Percentiles rank a stretch among this genome's conserved stretches.
These are phyloP conservation scores for Annona cherimola DNA, from an alignment of 164 flowering plant genomes.

Conservation along the genomic window DNA sequence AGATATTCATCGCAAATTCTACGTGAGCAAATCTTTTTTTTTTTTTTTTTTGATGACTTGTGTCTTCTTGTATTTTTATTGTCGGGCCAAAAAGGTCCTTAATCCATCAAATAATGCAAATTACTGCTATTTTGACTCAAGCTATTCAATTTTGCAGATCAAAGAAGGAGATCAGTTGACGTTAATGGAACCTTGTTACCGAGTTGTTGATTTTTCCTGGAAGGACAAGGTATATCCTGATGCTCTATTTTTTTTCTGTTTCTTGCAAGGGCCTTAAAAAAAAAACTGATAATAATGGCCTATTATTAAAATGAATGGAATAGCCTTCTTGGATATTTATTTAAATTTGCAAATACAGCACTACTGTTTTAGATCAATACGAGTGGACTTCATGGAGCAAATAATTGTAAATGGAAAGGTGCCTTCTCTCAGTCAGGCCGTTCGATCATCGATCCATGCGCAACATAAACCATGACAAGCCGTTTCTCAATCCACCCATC, in stretches of 20 bases:
- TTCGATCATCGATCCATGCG: slow-evolving; percentile 47
- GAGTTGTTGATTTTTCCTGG: slow-evolving; percentile 56
- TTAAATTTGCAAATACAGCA: slow-evolving; percentile 28
- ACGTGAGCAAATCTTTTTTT: no score
- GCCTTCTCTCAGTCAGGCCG: slow-evolving; percentile 36
- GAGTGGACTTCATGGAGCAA: slow-evolving; percentile 79
- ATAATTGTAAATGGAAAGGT: slow-evolving; percentile 68
- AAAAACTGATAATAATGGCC: no score
- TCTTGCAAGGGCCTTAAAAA: no score
- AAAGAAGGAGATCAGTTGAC: slow-evolving; percentile 74
- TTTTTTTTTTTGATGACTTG: no score
- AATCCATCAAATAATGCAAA: neutral
- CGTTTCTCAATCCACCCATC: no score
- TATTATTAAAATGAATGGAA: no score
- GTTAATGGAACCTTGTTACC: slow-evolving; percentile 58
- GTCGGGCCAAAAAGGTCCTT: no score
- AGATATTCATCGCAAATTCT: no score
- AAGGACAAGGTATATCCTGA: slow-evolving; percentile 51
- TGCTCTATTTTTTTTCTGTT: neutral
- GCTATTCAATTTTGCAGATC: slow-evolving; percentile 31
- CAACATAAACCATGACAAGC: slow-evolving; percentile 57
- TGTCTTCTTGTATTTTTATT: no score
- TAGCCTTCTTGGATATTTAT: neutral
- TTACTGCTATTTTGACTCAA: neutral
- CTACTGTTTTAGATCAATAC: slow-evolving; percentile 67